Evolutionary conservation across 768 basidiomycete species (phyloP).

Genomic region (Mycena capillaripes): DNA sequence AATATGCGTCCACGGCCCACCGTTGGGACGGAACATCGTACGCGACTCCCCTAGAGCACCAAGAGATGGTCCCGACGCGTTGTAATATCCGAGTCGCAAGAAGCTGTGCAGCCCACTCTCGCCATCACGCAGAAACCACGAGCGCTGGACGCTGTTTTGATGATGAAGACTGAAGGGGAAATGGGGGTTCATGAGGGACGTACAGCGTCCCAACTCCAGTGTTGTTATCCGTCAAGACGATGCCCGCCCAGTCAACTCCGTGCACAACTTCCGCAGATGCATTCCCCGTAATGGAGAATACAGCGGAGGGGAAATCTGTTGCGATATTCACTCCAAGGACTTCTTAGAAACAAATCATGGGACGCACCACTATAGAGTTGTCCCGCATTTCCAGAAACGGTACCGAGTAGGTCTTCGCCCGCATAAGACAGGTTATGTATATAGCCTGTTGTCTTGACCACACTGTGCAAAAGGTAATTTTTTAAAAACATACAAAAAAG

Average conservation of each 20-base stretch:
- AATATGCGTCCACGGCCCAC: constrained; percentile 41
- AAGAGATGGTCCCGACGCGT: constrained; percentile 33
- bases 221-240: constrained; percentile 43
- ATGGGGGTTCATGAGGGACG: background rate
- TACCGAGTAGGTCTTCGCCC: constrained; percentile 35
- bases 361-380: constrained; percentile 36
- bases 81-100: constrained; percentile 41
- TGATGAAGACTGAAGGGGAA: background rate
- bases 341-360: background rate
- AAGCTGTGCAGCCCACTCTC: constrained; percentile 46
- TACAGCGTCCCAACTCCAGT: constrained; percentile 26
- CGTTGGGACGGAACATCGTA: constrained; percentile 48
- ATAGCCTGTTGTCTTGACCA: constrained; percentile 36
- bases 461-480: constrained; percentile 1
- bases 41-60: constrained; percentile 43
- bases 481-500: background rate
- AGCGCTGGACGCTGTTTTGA: constrained; percentile 39
- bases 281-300: constrained; percentile 32
- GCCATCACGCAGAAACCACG: constrained; percentile 44
- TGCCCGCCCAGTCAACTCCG: constrained; percentile 41
- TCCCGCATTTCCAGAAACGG: constrained; percentile 39
- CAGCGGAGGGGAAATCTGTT: constrained; percentile 40
- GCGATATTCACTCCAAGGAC: background rate
- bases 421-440: constrained; percentile 40
- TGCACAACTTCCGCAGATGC: constrained; percentile 16